Conservation (phyloP, 345 rosid species). For the Eucalyptus globulus region DNA sequence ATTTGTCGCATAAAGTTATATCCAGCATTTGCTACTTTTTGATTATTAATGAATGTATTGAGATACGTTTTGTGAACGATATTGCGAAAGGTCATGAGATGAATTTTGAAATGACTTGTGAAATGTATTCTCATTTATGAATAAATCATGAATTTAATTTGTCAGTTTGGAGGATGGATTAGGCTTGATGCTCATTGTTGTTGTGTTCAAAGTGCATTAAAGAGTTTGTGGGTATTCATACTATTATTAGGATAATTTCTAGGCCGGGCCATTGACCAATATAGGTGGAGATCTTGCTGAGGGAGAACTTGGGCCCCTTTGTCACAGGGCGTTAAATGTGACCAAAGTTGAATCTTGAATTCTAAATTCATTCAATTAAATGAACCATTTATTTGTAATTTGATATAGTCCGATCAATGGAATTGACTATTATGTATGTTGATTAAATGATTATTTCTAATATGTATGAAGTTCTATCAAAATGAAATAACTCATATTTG, state of each 20-base stretch:
- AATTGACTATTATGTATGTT: background rate
- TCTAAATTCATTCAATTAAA: background rate
- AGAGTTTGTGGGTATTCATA: background rate
- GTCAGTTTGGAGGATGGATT: background rate
- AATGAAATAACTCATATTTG: background rate
- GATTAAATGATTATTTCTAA: background rate
- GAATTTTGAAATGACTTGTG: background rate
- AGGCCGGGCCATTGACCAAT: background rate
- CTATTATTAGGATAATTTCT: background rate
- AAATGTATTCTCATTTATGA: too few relatives aligned
- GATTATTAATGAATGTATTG: background rate
- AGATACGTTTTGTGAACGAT: background rate
- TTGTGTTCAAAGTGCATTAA: background rate
- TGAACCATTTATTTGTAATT: background rate
- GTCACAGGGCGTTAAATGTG: accelerated
- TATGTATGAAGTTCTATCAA: background rate
- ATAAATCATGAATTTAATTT: too few relatives aligned
- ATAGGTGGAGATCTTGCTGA: background rate
- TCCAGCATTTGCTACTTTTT: too few relatives aligned
- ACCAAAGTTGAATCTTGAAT: background rate
- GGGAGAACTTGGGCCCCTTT: background rate
- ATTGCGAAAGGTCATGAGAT: background rate
- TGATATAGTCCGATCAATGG: background rate
- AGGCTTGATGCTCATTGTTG: background rate
- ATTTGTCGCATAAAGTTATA: background rate